phyloP scores from a whole-genome alignment of 2,329 filamentous ascomycete species.

The Fusarium nematophilum region DNA sequence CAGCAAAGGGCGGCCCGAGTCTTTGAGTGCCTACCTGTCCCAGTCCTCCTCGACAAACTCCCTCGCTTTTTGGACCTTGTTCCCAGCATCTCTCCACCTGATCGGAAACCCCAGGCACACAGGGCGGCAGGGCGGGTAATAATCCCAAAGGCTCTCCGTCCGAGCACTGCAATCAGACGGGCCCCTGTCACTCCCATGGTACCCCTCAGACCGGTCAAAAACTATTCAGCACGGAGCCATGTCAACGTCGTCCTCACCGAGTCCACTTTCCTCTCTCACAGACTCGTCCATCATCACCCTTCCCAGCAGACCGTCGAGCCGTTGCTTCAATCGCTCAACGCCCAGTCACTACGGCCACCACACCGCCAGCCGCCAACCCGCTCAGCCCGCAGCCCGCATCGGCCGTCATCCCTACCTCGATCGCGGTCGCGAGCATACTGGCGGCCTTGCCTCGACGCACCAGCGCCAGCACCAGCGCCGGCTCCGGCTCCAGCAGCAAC shows the following conservation, averaged over 20 bases:
- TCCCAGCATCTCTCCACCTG: conserved; percentile 35
- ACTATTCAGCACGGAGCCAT: conserved; percentile 55
- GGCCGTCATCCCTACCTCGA: conserved; percentile 43
- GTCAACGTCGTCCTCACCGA: conserved; percentile 54
- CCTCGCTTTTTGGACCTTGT: conserved; percentile 13
- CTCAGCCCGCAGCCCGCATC: conserved; percentile 45
- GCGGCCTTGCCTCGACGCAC: conserved; percentile 38
- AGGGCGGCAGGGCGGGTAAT: conserved; percentile 40
- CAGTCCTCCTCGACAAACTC: conserved; percentile 22
- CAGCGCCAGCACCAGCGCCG: conserved; percentile 27
- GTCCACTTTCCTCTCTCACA: conserved; percentile 52
- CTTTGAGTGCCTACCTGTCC: conserved; percentile 22
- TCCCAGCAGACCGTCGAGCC: conserved; percentile 44
- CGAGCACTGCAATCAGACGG: conserved; percentile 38
- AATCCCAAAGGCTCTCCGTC: conserved; percentile 34
- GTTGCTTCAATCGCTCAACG: conserved; percentile 45
- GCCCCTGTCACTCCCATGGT: conserved; percentile 47
- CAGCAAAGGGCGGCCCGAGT: conserved; percentile 14
- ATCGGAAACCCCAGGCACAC: conserved; percentile 41
- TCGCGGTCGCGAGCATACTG: conserved; percentile 45
- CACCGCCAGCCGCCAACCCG: conserved; percentile 44
- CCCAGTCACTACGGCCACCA: conserved; percentile 45
- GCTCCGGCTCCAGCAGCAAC: conserved; percentile 24
- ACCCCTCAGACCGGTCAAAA: conserved; percentile 57
- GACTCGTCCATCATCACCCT: conserved; percentile 50